phyloP scores from a whole-genome alignment of 1,284 basidiomycete genomes.

The Hemileia vastatrix region DNA sequence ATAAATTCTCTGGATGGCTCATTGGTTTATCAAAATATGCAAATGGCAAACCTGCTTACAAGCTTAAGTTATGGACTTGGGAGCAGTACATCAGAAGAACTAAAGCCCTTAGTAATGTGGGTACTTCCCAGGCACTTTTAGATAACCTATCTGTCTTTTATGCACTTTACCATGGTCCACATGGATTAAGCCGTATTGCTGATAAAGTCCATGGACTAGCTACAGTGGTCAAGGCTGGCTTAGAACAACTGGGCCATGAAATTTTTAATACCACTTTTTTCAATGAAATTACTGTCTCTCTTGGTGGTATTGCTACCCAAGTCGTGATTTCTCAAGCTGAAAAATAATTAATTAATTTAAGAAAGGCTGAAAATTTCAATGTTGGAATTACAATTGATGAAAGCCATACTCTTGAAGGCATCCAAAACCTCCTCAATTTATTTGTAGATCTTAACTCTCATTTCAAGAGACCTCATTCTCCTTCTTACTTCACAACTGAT shows the following conservation, averaged over 20 bases:
- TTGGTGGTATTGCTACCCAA: constrained; percentile 55
- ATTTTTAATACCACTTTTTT: constrained; percentile 60
- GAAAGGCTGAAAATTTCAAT: constrained; percentile 62
- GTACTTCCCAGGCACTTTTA: constrained; percentile 64
- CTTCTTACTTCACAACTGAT: constrained; percentile 42
- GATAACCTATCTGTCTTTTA: constrained; percentile 98
- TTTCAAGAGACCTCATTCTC: no score
- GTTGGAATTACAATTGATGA: constrained; percentile 91
- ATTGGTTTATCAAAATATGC: constrained; percentile 82
- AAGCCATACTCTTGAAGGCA: constrained; percentile 55
- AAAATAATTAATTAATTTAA: constrained; percentile 69
- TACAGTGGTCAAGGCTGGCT: constrained; percentile 60
- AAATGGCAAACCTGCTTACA: constrained; percentile 75
- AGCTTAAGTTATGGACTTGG: constrained; percentile 72
- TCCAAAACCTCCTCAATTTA: constrained; percentile 64
- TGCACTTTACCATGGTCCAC: constrained; percentile 89
- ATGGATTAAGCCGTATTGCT: constrained; percentile 74
- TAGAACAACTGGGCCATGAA: constrained; percentile 64
- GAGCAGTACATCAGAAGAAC: constrained; percentile 45
- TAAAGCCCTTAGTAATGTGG: constrained; percentile 44
- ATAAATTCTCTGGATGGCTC: constrained; percentile 91
- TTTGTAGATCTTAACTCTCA: constrained; percentile 53
- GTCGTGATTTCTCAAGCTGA: constrained; percentile 62
- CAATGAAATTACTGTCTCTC: constrained; percentile 77
- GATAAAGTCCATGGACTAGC: constrained; percentile 83